These are phyloP conservation scores for Croton setiger DNA, from an alignment of 441 rosid species.

Conservation along the genomic window DNA sequence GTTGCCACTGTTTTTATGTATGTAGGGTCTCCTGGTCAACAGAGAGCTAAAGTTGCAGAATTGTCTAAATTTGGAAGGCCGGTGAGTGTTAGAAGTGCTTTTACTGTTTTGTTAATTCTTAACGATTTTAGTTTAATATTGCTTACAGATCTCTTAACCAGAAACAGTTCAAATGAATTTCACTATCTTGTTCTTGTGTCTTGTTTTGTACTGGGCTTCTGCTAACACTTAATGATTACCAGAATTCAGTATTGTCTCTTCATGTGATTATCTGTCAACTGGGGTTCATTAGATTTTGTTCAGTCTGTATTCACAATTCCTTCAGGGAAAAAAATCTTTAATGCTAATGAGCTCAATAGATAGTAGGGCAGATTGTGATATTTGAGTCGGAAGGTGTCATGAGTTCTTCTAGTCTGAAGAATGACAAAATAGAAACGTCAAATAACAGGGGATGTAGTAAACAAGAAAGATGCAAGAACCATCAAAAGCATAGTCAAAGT, in stretches of 20 bases:
- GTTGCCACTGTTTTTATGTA: not conserved
- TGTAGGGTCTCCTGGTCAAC: conserved; percentile 72
- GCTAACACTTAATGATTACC: not conserved
- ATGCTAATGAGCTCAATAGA: not conserved
- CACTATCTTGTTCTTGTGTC: not conserved
- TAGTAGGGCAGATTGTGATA: not conserved
- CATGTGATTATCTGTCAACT: conserved; percentile 6
- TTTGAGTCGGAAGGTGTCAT: not conserved
- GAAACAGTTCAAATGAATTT: not conserved
- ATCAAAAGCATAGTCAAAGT: not conserved
- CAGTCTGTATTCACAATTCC: not conserved
- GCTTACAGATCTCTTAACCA: not conserved
- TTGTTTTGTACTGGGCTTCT: not conserved
- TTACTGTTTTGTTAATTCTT: not conserved
- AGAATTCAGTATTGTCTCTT: not conserved
- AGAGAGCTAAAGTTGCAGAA: conserved; percentile 63
- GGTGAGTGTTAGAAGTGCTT: conserved; percentile 38
- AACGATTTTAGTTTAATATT: not conserved
- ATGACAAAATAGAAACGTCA: not conserved
- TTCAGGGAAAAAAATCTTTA: not conserved
- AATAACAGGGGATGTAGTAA: not conserved
- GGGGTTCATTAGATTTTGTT: not conserved
- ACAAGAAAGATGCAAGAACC: not conserved
- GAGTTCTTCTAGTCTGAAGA: not conserved
- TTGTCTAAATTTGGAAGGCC: conserved; percentile 77